Conservation (phyloP, 352 stramenopile genomes). For the Blastocystis sp. region DNA sequence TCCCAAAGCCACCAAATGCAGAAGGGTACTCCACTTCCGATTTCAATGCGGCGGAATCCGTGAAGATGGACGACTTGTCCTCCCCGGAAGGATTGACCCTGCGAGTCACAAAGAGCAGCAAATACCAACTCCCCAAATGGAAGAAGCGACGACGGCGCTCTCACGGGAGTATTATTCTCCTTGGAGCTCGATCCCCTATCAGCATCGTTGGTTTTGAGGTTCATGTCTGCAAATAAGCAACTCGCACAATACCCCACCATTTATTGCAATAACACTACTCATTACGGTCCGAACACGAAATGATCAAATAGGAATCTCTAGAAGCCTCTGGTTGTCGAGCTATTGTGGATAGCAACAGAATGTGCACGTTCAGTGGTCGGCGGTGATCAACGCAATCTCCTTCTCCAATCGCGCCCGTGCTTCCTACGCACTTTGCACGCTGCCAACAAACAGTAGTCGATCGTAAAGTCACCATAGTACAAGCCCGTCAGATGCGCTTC, state of each 20-base stretch:
- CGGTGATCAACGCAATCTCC: constrained; percentile 24
- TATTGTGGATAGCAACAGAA: constrained; percentile 46
- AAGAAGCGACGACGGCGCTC: not conserved
- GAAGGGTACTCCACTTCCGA: constrained; percentile 38
- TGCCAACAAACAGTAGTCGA: not conserved
- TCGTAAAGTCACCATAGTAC: constrained; percentile 39
- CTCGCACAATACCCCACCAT: not conserved
- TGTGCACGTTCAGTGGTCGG: constrained; percentile 54
- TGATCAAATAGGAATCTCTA: not conserved
- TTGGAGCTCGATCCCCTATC: constrained; percentile 7
- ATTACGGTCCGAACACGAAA: constrained; percentile 9
- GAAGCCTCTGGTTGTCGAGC: not conserved
- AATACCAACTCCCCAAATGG: constrained; percentile 42
- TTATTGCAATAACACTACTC: constrained; percentile 58
- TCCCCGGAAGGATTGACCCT: not conserved
- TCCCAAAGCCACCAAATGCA: not conserved
- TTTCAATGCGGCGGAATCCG: constrained; percentile 1
- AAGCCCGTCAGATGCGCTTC: constrained; percentile 45
- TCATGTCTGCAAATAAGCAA: constrained; percentile 41
- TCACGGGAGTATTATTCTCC: not conserved
- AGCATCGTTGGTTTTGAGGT: constrained; percentile 22
- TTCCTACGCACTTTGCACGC: not conserved
- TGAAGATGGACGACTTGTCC: not conserved
- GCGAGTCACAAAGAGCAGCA: not conserved
- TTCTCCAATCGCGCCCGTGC: not conserved